Evolutionary conservation across 257 asterid species (phyloP).

Genomic region (Solanum pennellii): DNA sequence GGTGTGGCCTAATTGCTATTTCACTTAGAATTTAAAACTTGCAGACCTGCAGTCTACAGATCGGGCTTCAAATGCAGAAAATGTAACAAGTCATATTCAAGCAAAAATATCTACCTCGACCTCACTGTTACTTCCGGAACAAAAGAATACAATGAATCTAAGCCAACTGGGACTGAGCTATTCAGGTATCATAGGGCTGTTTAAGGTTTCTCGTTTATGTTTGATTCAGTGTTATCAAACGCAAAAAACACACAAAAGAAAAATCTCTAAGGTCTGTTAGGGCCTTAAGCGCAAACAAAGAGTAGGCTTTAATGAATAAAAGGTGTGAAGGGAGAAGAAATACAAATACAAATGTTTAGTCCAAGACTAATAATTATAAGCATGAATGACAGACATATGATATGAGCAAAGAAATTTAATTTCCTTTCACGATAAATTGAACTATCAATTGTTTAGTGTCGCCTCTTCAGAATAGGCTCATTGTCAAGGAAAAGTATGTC

Average conservation of each 20-base stretch:
- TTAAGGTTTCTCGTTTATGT: neutral
- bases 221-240: neutral
- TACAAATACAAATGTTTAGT: neutral
- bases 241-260: neutral
- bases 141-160: conserved; percentile 68
- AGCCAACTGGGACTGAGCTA: conserved; percentile 78
- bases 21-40: conserved; percentile 4
- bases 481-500: too few relatives aligned
- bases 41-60: conserved; percentile 87
- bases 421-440: too few relatives aligned
- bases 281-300: neutral
- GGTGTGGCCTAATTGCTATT: neutral
- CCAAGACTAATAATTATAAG: neutral
- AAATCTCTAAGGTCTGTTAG: neutral
- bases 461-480: too few relatives aligned
- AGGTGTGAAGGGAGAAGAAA: neutral
- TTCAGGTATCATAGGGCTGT: conserved; percentile 45
- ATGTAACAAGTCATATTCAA: conserved; percentile 80
- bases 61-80: conserved; percentile 78
- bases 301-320: neutral
- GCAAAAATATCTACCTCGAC: conserved; percentile 84
- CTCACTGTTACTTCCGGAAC: conserved; percentile 84
- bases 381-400: neutral
- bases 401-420: neutral
- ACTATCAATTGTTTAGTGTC: too few relatives aligned